Base-by-base conservation (phyloP, 805 yeast genomes). In the Ogataea thermomethanolica region DNA sequence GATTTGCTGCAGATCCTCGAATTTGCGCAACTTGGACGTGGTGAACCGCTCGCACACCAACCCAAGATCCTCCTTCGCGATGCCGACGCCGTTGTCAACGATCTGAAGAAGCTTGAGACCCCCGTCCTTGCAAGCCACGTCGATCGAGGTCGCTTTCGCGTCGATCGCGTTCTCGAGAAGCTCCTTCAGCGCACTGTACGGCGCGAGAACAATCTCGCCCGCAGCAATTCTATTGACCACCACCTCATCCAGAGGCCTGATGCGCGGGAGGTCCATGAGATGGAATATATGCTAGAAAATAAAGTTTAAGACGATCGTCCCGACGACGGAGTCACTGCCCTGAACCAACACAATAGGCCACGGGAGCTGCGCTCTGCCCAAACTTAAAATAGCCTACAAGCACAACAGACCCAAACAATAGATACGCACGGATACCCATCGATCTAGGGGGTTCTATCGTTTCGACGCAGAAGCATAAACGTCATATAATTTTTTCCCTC, bases 211-310 rank as follows among this genome's bases (percentile, higher is more conserved):
- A 63, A 93, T 87, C 65, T 93, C 98, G 0, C 99, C 99, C 1
- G 99, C 99, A 0, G 99, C 99, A 21, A 93, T 93, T 46, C 82
- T 76, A 59, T 89, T 90, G 35, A 93, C 85, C 14, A 90, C 97
- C 2, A 77, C 59, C 11, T 66, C 66, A 32, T 83, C 93, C 17
- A 91, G 71, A 12, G 63, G 62, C 13, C 48, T 46, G 25, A 60
- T 60, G 6, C 56, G 43, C 6, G 44, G 41, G 3, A 42, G 32
- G 5, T 13, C 35, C 37, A 35, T 35, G 22, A 14, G 7, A 13
- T 17, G 11, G 3, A 17, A n/a, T n/a, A 11, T 4, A 22, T 26
- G 22, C 12, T 14, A 7, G 27, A 13, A 26, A 37, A 35, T 31
- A 35, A 28, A 15, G 14, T 10, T n/a, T 15, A 24, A 9, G 31